These are phyloP conservation scores for Salix dunnii DNA, from an alignment of 345 rosid genomes.

Conservation along the genomic window DNA sequence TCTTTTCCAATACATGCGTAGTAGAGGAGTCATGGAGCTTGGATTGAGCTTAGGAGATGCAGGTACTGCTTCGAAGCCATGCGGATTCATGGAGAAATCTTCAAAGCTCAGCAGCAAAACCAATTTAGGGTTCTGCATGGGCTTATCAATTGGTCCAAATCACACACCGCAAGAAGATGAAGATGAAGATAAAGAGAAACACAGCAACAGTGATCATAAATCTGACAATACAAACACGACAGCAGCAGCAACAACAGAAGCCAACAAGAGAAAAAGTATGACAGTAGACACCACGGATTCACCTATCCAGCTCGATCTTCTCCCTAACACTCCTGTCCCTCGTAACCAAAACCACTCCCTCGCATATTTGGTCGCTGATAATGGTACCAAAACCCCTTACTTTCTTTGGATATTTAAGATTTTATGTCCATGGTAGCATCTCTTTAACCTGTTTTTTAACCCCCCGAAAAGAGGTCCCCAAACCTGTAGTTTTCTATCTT, in stretches of 20 bases:
- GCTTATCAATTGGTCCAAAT: slow-evolving; percentile 33
- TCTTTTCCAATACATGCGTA: neutral
- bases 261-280: neutral
- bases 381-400: slow-evolving; percentile 41
- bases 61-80: slow-evolving; percentile 37
- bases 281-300: slow-evolving; percentile 30
- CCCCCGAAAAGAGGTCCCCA: neutral
- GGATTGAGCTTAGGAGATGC: slow-evolving; percentile 85
- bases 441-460: neutral
- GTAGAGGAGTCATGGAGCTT: slow-evolving; percentile 56
- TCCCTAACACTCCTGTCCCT: slow-evolving; percentile 56
- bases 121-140: slow-evolving; percentile 64
- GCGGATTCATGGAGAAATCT: slow-evolving; percentile 55
- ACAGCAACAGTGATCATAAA: neutral
- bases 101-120: slow-evolving; percentile 35
- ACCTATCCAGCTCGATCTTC: slow-evolving; percentile 67
- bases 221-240: neutral
- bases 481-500: neutral
- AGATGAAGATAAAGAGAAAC: neutral
- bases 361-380: neutral
- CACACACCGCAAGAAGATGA: neutral
- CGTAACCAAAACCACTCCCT: slow-evolving; percentile 20
- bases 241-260: slow-evolving; percentile 19
- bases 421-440: neutral
- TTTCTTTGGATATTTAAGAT: neutral